These are phyloP conservation scores for Rhodosporidiobolus sp. DNA, from an alignment of 768 basidiomycete genomes.

Conservation along the genomic window DNA sequence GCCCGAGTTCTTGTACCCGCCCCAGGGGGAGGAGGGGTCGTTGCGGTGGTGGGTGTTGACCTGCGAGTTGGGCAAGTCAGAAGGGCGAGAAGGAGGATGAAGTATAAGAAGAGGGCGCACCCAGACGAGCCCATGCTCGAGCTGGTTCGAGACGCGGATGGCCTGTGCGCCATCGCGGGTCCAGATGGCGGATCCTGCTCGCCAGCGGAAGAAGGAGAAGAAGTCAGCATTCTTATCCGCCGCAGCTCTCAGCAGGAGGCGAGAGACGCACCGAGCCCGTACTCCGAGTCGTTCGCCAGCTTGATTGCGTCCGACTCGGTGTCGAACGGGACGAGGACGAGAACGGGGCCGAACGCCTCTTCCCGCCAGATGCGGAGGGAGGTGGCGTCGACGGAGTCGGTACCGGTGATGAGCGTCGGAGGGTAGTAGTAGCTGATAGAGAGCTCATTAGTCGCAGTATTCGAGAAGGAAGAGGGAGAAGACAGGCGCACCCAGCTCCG, in stretches of 20 bases:
- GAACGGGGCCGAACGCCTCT: slow-evolving; percentile 84
- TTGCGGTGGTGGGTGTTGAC: slow-evolving; percentile 86
- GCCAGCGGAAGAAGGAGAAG: too few relatives aligned
- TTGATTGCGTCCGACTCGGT: slow-evolving; percentile 79
- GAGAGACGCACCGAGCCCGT: slow-evolving; percentile 71
- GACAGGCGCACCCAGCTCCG: slow-evolving; percentile 54
- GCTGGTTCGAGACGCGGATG: slow-evolving; percentile 66
- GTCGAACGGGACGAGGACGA: slow-evolving; percentile 72
- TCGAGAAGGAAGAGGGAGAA: background rate
- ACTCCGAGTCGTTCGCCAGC: slow-evolving; percentile 81
- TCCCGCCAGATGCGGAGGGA: slow-evolving; percentile 50
- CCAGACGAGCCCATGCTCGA: slow-evolving; percentile 78
- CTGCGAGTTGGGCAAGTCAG: background rate
- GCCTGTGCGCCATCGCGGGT: slow-evolving; percentile 69
- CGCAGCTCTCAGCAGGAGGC: background rate
- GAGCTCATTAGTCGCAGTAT: too few relatives aligned
- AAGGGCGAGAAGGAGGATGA: too few relatives aligned
- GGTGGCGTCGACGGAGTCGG: slow-evolving; percentile 43
- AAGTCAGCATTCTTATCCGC: too few relatives aligned
- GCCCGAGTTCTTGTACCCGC: slow-evolving; percentile 42
- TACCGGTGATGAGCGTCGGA: slow-evolving; percentile 68
- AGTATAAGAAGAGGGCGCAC: background rate
- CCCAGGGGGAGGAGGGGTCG: slow-evolving; percentile 86
- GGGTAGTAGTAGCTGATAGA: slow-evolving; percentile 67
- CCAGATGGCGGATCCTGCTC: slow-evolving; percentile 73